Percentiles rank a stretch among this genome's conserved stretches.
Conservation (phyloP, 331 rosid genomes). For the Telfairia occidentalis region DNA sequence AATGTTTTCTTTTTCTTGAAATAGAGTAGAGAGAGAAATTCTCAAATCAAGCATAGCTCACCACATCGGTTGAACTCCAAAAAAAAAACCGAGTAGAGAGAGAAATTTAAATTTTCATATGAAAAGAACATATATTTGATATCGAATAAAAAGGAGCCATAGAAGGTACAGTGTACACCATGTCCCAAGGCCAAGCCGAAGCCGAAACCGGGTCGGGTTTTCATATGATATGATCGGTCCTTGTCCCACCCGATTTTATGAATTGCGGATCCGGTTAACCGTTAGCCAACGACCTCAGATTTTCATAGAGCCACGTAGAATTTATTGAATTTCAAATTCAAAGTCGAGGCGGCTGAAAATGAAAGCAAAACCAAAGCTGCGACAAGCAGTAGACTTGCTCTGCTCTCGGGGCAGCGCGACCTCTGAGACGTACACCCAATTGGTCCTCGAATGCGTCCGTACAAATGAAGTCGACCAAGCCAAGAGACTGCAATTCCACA, state of each 20-base stretch:
- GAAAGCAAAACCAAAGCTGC: neutral
- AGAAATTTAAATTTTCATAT: too few relatives aligned
- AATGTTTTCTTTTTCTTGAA: too few relatives aligned
- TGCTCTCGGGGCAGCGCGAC: constrained; percentile 1
- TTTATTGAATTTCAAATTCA: neutral
- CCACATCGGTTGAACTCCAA: too few relatives aligned
- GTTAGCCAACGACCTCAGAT: neutral
- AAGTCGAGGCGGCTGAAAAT: neutral
- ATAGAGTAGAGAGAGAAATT: too few relatives aligned
- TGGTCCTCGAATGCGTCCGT: constrained; percentile 4
- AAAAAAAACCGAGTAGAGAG: too few relatives aligned
- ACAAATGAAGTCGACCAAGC: constrained; percentile 1
- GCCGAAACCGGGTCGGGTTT: neutral
- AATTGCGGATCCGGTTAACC: neutral
- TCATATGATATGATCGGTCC: too few relatives aligned
- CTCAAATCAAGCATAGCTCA: too few relatives aligned
- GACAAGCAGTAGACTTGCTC: constrained; percentile 1
- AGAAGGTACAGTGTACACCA: too few relatives aligned
- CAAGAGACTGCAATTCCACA: constrained; percentile 1
- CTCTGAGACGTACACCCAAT: neutral
- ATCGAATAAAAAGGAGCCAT: neutral
- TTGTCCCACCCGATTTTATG: too few relatives aligned
- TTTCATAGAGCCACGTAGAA: neutral
- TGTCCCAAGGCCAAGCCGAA: neutral
- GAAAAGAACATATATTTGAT: neutral